These are phyloP conservation scores for Ammopiptanthus mongolicus DNA, from an alignment of 306 rosid species.

Conservation along the genomic window DNA sequence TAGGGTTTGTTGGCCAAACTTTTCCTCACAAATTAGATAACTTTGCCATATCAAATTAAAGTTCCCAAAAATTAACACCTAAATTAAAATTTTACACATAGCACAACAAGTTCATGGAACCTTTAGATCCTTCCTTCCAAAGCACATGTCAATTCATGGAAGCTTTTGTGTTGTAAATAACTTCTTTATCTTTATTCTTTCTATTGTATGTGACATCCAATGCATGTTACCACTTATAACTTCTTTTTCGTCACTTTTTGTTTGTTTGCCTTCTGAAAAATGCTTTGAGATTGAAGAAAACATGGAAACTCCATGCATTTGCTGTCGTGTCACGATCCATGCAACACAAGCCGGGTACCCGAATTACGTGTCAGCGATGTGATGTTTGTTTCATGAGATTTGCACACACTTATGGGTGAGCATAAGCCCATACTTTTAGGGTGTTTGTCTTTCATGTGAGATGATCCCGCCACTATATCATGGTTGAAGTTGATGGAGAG, in stretches of 20 bases:
- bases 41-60: slow-evolving; percentile 17
- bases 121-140: slow-evolving; percentile 80
- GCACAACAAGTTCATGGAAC: slow-evolving; percentile 33
- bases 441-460: slow-evolving; percentile 88
- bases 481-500: slow-evolving; percentile 67
- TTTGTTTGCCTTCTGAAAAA: slow-evolving; percentile 50
- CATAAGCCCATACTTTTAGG: slow-evolving; percentile 47
- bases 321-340: slow-evolving; percentile 29
- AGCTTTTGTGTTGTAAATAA: slow-evolving; percentile 69
- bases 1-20: slow-evolving; percentile 67
- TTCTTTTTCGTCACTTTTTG: slow-evolving; percentile 63
- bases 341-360: neutral
- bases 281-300: slow-evolving; percentile 32
- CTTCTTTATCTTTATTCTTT: slow-evolving; percentile 63
- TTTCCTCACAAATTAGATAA: slow-evolving; percentile 12
- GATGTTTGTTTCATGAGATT: neutral
- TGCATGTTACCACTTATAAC: slow-evolving; percentile 74
- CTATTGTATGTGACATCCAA: slow-evolving; percentile 55
- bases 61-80: neutral
- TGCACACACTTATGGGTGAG: slow-evolving; percentile 24
- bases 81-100: slow-evolving; percentile 1
- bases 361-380: neutral
- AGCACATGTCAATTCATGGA: slow-evolving; percentile 70
- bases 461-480: slow-evolving; percentile 37
- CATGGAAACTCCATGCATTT: slow-evolving; percentile 36